A percentile compares a stretch with the other conserved stretches of the same genome.
Evolutionary conservation across 2,329 filamentous ascomycete genomes (phyloP).

Genomic region (Chrysosporium queenslandicum): DNA sequence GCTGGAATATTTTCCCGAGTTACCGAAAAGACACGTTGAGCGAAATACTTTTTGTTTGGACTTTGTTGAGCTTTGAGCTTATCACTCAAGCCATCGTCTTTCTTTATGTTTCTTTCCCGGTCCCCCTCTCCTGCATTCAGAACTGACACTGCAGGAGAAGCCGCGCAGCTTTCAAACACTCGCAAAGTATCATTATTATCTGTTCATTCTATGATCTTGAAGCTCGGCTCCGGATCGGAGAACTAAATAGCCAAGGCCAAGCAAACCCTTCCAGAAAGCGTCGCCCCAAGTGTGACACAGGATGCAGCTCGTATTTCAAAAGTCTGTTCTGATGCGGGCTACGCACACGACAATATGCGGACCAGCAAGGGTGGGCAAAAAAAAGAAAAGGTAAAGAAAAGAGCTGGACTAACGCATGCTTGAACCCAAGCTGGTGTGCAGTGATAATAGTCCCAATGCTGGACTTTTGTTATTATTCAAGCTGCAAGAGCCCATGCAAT

Average conservation of each 20-base stretch:
- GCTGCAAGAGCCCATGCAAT: no score
- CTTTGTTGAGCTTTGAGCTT: not conserved
- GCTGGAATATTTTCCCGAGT: no score
- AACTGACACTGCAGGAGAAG: not conserved
- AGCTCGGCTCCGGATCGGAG: not conserved
- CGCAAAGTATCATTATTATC: not conserved
- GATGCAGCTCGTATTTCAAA: slow-evolving; percentile 7
- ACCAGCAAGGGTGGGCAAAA: not conserved
- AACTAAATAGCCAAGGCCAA: not conserved
- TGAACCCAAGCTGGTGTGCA: not conserved
- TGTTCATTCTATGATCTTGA: not conserved
- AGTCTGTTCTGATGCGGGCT: not conserved
- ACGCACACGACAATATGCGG: not conserved
- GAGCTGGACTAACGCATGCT: not conserved
- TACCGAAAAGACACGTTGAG: no score
- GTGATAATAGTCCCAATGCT: no score
- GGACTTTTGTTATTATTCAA: no score
- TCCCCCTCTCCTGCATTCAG: not conserved
- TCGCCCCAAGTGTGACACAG: slow-evolving; percentile 8
- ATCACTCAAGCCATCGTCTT: not conserved
- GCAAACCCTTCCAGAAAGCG: not conserved
- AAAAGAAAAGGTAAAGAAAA: not conserved
- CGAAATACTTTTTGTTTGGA: not conserved
- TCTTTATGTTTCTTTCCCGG: not conserved
- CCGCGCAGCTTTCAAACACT: not conserved